These are phyloP conservation scores for Prunus davidiana DNA, from an alignment of 306 rosid genomes.

Conservation along the genomic window DNA sequence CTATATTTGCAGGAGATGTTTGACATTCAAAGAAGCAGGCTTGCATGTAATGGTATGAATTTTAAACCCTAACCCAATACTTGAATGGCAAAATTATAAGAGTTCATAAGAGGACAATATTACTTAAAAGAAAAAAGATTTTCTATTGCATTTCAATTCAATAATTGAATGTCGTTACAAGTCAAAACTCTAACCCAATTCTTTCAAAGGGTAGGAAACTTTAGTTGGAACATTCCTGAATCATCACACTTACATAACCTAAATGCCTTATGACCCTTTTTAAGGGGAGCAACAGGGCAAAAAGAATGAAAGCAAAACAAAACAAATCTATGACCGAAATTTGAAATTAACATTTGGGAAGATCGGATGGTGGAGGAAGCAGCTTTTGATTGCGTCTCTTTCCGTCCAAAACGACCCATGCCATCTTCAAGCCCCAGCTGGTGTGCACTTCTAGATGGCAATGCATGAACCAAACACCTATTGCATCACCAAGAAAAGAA, in stretches of 20 bases:
- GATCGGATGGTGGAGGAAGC: conserved; percentile 80
- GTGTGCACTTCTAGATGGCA: conserved; percentile 82
- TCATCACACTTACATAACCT: not conserved
- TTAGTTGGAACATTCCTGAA: not conserved
- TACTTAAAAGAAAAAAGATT: not conserved
- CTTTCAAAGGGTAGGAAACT: conserved; percentile 3
- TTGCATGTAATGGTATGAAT: too few species aligned
- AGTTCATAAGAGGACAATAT: not conserved
- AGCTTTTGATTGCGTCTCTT: conserved; percentile 57
- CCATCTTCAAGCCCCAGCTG: conserved; percentile 85
- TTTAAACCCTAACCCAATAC: too few species aligned
- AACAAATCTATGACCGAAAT: not conserved
- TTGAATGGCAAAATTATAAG: too few species aligned
- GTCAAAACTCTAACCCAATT: not conserved
- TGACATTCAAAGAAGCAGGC: too few species aligned
- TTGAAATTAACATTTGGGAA: conserved; percentile 57
- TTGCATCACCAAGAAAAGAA: not conserved
- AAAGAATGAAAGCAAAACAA: not conserved
- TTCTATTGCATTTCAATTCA: not conserved
- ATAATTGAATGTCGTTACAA: not conserved
- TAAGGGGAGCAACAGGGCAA: not conserved
- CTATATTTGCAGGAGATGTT: not conserved
- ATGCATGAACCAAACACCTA: conserved; percentile 88
- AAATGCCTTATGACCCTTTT: not conserved
- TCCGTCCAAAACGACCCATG: conserved; percentile 72